Evolutionary conservation across 139 green algal genomes (phyloP), one percentile per base, ranked within the genome.

Genomic region (Pseudopediastrum boryanum): DNA sequence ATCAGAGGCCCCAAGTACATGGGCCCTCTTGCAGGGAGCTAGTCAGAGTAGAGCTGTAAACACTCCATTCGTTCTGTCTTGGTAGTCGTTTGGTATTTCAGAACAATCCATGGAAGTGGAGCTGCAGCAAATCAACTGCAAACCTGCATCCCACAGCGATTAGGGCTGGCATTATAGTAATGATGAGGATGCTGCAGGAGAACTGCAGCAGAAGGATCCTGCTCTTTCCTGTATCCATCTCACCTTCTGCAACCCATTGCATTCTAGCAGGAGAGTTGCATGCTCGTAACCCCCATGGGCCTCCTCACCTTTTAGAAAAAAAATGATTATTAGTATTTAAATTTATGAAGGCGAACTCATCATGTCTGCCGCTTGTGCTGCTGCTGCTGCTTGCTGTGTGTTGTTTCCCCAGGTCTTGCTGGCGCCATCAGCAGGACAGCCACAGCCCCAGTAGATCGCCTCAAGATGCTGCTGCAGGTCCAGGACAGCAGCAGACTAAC

Each of bases 391-490:
- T 39, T 54, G 2, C 65, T 9, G 13, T 13, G 35, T 16, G 7
- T 41, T 12, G 44, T n/a, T 13, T 27, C 41, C 72, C 46, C 87
- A 93, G 95, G 89, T 2, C 42, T 98, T 16, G 94, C 94, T 8
- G 95, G 95, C 2, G 94, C 89, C 0, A 87, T 98, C 29, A 96
- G 88, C 78, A 71, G 95, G 0, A 96, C 94, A 13, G 86, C 89
- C 46, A 98, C 95, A 29, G 95, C 95, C 0, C 95, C 95, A 0
- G 79, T 98, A 2, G 95, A 98, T 86, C 82, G 95, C 33, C 43
- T 98, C 33, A 98, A 98, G 83, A 97, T 98, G 89, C 84, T 98
- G 42, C 75, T 98, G 42, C 89, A 94, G 80, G 87, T 96, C 27
- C 86, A 97, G 44, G 92, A 97, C 67, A 68, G 39, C 44, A 68